Evolutionary conservation across 345 rosid genomes (phyloP).

Genomic region (Populus deltoides): DNA sequence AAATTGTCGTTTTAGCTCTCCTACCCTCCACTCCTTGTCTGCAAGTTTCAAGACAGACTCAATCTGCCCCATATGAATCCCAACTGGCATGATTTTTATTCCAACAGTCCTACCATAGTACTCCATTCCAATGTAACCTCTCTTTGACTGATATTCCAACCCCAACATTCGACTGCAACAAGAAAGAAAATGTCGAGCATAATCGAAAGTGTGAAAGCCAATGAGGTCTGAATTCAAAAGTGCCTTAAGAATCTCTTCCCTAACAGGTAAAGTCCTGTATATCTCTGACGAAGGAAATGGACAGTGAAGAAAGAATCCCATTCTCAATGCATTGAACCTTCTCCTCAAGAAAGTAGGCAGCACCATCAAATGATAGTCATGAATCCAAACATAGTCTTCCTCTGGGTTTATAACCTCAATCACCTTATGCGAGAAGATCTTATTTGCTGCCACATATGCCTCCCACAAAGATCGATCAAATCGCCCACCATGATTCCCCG

Average conservation of each 20-base stretch:
- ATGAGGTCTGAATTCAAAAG: constrained; percentile 67
- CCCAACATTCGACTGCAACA: constrained; percentile 77
- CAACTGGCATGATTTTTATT: constrained; percentile 79
- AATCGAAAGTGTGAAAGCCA: constrained; percentile 86
- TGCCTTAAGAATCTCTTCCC: constrained; percentile 73
- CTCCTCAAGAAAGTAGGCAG: constrained; percentile 72
- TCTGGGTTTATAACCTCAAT: constrained; percentile 73
- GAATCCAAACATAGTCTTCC: constrained; percentile 76
- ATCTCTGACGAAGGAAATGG: constrained; percentile 81
- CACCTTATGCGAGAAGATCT: constrained; percentile 67
- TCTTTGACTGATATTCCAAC: constrained; percentile 67
- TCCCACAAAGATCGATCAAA: constrained; percentile 76
- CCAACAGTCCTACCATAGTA: constrained; percentile 77
- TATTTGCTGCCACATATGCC: constrained; percentile 73
- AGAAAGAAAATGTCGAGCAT: constrained; percentile 87
- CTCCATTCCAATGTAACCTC: constrained; percentile 74
- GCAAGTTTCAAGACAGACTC: constrained; percentile 60
- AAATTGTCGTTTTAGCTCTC: constrained; percentile 66
- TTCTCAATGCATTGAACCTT: constrained; percentile 58
- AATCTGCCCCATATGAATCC: constrained; percentile 76
- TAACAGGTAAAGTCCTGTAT: constrained; percentile 68
- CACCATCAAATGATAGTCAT: constrained; percentile 82
- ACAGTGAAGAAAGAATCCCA: constrained; percentile 77
- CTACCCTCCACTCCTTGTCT: constrained; percentile 67
- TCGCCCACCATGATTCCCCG: constrained; percentile 61